Percentiles rank a stretch among this genome's conserved stretches.
phyloP scores from a whole-genome alignment of 345 rosid genomes.

The Sapria himalayana region DNA sequence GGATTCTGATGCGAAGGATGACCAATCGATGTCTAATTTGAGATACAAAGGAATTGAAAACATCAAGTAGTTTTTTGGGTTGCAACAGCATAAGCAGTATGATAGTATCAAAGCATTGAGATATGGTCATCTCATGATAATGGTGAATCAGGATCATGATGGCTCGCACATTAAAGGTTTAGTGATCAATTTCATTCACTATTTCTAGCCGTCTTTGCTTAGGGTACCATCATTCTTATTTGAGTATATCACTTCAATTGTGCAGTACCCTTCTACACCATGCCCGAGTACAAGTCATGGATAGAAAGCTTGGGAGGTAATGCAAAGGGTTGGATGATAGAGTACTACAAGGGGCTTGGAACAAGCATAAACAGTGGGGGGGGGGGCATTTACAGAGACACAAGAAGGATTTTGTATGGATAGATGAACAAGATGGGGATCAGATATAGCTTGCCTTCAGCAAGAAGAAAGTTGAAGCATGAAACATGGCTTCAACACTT shows the following conservation, averaged over 20 bases:
- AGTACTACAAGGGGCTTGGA: conserved; percentile 98
- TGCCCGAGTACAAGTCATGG: conserved; percentile 90
- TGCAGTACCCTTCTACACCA: conserved; percentile 78
- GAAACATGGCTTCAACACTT: conserved; percentile 88
- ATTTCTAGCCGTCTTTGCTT: conserved; percentile 90
- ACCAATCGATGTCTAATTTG: too few species aligned
- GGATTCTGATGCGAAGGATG: too few species aligned
- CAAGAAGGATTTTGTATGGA: conserved; percentile 81
- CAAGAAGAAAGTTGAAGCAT: conserved; percentile 87
- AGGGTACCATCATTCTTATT: conserved; percentile 70
- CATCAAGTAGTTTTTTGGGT: conserved; percentile 80
- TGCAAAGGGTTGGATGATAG: conserved; percentile 64
- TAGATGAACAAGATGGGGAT: conserved; percentile 60
- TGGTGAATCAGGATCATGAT: conserved; percentile 99
- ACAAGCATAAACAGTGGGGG: conserved; percentile 67
- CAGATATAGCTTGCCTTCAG: conserved; percentile 95
- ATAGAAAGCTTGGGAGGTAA: conserved; percentile 45
- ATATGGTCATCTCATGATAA: conserved; percentile 97
- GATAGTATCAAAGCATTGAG: conserved; percentile 55
- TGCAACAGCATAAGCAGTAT: conserved; percentile 63
- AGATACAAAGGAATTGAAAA: conserved; percentile 67
- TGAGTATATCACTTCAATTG: conserved; percentile 89
- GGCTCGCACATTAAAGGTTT: conserved; percentile 96
- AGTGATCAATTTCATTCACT: conserved; percentile 75
- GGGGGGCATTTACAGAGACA: conserved; percentile 50